phyloP scores from a whole-genome alignment of 441 rosid species.

The Populus hybrid region DNA sequence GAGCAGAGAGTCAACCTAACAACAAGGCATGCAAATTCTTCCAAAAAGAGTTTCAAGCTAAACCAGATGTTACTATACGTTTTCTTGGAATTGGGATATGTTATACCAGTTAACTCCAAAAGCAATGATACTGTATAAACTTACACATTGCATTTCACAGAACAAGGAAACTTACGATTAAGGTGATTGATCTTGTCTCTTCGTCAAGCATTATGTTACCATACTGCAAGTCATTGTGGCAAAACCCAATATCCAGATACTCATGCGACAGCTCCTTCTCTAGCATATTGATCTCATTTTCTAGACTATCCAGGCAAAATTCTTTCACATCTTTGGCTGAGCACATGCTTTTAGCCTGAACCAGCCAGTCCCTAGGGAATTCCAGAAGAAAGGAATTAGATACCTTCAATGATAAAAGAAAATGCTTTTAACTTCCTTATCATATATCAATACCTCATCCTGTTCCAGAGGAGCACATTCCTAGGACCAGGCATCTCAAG shows the following conservation, averaged over 20 bases:
- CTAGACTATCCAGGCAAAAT: conserved; percentile 49
- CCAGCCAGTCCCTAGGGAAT: conserved; percentile 51
- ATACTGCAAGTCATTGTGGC: conserved; percentile 93
- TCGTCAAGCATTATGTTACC: conserved; percentile 98
- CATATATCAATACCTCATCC: conserved; percentile 49
- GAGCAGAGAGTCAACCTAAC: neutral
- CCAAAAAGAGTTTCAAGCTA: neutral
- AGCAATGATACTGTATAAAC: neutral
- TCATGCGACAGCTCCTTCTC: conserved; percentile 46
- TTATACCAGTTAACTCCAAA: neutral
- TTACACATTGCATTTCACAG: neutral
- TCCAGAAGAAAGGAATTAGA: neutral
- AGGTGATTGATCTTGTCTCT: conserved; percentile 60
- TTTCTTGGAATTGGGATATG: neutral
- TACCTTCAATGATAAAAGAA: neutral
- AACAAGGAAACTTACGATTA: conserved; percentile 56
- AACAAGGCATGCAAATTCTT: neutral
- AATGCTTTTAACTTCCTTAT: neutral
- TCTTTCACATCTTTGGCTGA: conserved; percentile 44
- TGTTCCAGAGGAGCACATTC: conserved; percentile 59
- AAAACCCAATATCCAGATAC: conserved; percentile 65
- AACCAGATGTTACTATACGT: neutral
- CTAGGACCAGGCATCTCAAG: conserved; percentile 75
- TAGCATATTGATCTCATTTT: conserved; percentile 50
- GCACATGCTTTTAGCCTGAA: conserved; percentile 52